Evolutionary conservation across 805 yeast species (phyloP).

Genomic region (Ogataea corticis): DNA sequence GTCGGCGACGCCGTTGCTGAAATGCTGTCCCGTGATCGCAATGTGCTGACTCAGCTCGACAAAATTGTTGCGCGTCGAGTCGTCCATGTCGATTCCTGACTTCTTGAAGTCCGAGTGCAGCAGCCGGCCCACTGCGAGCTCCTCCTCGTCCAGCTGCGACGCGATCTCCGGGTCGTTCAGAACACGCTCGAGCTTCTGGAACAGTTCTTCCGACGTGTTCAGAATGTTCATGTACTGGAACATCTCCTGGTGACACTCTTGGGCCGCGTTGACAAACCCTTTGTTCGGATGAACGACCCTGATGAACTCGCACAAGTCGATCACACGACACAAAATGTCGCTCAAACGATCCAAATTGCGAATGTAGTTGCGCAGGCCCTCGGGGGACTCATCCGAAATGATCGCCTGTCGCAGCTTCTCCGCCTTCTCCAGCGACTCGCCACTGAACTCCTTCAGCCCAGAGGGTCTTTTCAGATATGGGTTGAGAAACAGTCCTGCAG

Average conservation of each 20-base stretch:
- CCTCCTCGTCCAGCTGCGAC: conserved; percentile 62
- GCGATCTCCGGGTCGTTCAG: conserved; percentile 42
- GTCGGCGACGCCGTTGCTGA: conserved; percentile 50
- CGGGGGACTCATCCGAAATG: conserved; percentile 43
- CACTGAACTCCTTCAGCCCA: conserved; percentile 69
- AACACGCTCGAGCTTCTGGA: conserved; percentile 56
- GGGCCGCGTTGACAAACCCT: conserved; percentile 75
- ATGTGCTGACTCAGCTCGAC: conserved; percentile 79
- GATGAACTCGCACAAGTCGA: conserved; percentile 90
- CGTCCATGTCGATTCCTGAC: conserved; percentile 83
- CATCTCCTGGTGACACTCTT: conserved; percentile 81
- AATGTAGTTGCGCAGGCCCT: conserved; percentile 53
- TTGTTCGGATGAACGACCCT: conserved; percentile 83
- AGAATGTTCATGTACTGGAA: conserved; percentile 91
- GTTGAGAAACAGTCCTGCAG: conserved; percentile 73
- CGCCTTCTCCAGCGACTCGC: conserved; percentile 64
- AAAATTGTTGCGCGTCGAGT: conserved; percentile 62
- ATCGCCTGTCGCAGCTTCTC: conserved; percentile 59
- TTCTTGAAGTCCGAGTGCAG: conserved; percentile 83
- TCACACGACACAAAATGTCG: conserved; percentile 87
- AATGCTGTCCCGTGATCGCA: conserved; percentile 77
- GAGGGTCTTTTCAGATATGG: conserved; percentile 66
- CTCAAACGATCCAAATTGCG: conserved; percentile 77
- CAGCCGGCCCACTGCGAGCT: conserved; percentile 76
- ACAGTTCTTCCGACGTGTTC: conserved; percentile 79